Evolutionary conservation across 139 green algal species (phyloP).

Genomic region (Gonium pectorale): DNA sequence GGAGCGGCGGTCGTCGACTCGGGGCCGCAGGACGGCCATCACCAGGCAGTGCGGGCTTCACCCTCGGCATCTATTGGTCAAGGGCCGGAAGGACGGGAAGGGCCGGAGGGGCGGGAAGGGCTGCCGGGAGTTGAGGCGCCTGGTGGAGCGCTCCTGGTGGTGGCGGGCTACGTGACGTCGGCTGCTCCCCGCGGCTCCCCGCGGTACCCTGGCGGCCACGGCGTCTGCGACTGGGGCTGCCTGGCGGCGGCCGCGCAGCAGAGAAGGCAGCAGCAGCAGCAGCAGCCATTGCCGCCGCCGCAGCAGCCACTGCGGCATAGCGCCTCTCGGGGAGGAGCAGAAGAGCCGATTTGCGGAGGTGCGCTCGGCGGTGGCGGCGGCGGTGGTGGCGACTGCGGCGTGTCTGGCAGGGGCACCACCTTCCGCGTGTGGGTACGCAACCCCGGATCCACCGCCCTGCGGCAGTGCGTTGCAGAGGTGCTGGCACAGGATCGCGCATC

Average conservation of each 20-base stretch:
- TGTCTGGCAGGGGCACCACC: no score
- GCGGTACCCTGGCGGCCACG: conserved; percentile 11
- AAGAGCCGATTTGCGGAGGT: no score
- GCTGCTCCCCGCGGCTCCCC: not conserved
- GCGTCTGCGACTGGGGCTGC: not conserved
- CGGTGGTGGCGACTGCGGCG: not conserved
- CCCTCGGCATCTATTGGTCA: no score
- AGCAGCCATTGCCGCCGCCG: no score
- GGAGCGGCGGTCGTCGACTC: not conserved
- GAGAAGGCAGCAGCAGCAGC: not conserved
- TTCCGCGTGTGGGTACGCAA: conserved; percentile 23
- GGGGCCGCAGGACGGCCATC: not conserved
- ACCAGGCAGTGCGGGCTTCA: not conserved
- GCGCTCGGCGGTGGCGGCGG: not conserved
- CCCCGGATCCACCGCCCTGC: not conserved
- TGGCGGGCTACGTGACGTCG: conserved; percentile 32
- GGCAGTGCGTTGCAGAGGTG: not conserved
- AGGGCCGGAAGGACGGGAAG: no score
- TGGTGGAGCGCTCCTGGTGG: no score
- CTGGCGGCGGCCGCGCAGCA: not conserved
- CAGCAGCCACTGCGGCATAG: no score
- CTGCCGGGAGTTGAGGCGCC: no score
- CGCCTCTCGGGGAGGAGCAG: not conserved
- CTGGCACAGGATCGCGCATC: no score
- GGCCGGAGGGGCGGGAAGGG: not conserved